Base-by-base conservation (phyloP, 2,329 filamentous ascomycete genomes). In the Grosmannia huntii region DNA sequence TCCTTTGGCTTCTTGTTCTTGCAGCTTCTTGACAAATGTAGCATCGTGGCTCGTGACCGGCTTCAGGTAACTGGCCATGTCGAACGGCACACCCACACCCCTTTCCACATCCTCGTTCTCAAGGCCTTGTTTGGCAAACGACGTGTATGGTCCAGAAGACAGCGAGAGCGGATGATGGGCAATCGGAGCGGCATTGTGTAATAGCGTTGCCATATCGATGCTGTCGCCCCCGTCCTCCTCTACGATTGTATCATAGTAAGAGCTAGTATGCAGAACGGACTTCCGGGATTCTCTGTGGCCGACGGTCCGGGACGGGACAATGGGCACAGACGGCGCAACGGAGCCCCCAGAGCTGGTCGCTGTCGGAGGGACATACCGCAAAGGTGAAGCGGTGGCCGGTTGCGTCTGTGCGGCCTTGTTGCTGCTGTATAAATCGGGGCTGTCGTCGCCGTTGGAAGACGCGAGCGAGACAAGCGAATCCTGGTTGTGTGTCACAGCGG, bases 1-100 rank as follows among this genome's bases (percentile, higher is more conserved):
- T 2, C 81, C 81, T 9, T 69, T 73, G 2, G 79, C 76, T 64
- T 84, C 82, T 61, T 80, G 74, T 48, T 74, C 70, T 63, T 80
- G 77, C 16, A 79, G 64, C 2, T 69, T 69, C 60, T 67, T 72
- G 48, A 77, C 61, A 55, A 79, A 79, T 10, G 67, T 72, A 7
- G 72, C 67, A 55, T 78, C 75, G 49, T 77, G 74, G 1, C 68
- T 62, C 3, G 71, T 71, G 61, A 72, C 68, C 2, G 77, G 78
- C 0, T 78, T 76, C 6, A 76, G 66, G 5, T 71, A 72, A 41
- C 72, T 73, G 10, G 73, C 73, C 19, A 80, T 60, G 60, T 82
- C 77, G 59, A 79, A 74, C 4, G 68, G 67, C 1, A 71, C 67
- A 56, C 57, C 57, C 49, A 63, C 63, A 0, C 64, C 63, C 1